Percentiles rank a stretch among this genome's conserved stretches.
Conservation (phyloP, 2,329 filamentous ascomycete species). For the Thermomyces lanuginosus region DNA sequence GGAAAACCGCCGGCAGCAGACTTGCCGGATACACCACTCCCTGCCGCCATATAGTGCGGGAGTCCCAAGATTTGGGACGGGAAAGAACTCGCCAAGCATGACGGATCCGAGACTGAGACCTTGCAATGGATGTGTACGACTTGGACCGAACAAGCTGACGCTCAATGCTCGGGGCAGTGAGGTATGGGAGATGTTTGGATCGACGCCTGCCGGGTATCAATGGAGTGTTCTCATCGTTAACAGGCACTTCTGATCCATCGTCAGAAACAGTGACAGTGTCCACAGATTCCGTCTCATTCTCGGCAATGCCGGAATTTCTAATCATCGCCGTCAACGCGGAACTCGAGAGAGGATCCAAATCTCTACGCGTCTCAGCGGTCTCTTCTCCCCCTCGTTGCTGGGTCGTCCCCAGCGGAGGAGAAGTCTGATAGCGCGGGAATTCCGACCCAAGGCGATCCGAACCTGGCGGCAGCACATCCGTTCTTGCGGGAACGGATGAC, state of each 20-base stretch:
- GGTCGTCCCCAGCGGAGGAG: constrained; percentile 1
- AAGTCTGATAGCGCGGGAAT: constrained; percentile 2
- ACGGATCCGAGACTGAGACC: too few relatives aligned
- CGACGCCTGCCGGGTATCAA: constrained; percentile 16
- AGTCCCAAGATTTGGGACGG: constrained; percentile 58
- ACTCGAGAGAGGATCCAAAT: constrained; percentile 17
- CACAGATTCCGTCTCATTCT: too few relatives aligned
- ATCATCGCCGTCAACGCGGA: constrained; percentile 37
- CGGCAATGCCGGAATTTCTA: constrained; percentile 27
- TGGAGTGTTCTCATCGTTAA: constrained; percentile 22
- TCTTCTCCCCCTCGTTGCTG: too few relatives aligned
- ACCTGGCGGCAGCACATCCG: constrained; percentile 13
- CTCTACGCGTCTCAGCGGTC: too few relatives aligned
- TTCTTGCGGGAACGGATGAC: constrained; percentile 12
- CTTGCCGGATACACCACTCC: constrained; percentile 50
- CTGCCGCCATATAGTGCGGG: constrained; percentile 45
- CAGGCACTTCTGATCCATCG: too few relatives aligned
- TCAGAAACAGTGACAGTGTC: too few relatives aligned
- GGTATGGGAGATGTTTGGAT: constrained; percentile 15
- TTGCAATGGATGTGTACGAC: too few relatives aligned
- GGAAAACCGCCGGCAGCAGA: constrained; percentile 68
- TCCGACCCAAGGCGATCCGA: constrained; percentile 16
- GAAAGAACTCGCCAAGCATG: too few relatives aligned
- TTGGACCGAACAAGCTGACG: too few relatives aligned
- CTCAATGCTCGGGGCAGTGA: too few relatives aligned